Percentiles rank a stretch among this genome's conserved stretches.
Evolutionary conservation across 2,329 filamentous ascomycete species (phyloP).

Genomic region (Hyphodiscus sp.): DNA sequence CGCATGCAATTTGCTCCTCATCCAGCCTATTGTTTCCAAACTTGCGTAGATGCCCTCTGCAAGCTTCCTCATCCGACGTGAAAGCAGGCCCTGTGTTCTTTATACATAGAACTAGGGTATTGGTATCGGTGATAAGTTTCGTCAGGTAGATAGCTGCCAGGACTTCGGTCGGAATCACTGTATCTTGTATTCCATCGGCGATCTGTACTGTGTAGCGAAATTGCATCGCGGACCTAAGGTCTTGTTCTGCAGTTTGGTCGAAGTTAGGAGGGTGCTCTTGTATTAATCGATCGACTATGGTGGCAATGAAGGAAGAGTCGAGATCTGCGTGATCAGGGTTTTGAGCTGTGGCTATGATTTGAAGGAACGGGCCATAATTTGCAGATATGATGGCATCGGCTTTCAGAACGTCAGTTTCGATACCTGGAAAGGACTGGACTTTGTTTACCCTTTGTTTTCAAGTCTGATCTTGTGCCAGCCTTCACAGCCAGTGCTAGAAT

Average conservation of each 20-base stretch:
- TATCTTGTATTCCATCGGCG: constrained; percentile 44
- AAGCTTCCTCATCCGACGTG: constrained; percentile 68
- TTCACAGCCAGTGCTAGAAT: constrained; percentile 86
- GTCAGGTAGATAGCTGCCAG: constrained; percentile 64
- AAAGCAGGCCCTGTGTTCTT: constrained; percentile 69
- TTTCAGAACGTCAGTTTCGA: constrained; percentile 33
- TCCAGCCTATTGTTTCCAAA: constrained; percentile 55
- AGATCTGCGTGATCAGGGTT: constrained; percentile 61
- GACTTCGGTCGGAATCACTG: constrained; percentile 62
- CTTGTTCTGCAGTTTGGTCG: constrained; percentile 65
- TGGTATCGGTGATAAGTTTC: constrained; percentile 55
- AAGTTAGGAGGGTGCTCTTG: constrained; percentile 83
- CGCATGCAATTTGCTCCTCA: constrained; percentile 76
- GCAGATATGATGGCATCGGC: constrained; percentile 85
- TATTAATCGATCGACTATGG: constrained; percentile 79
- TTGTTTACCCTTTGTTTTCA: constrained; percentile 77
- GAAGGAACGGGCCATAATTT: constrained; percentile 70
- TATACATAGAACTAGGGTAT: constrained; percentile 58
- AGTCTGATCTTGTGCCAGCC: constrained; percentile 68
- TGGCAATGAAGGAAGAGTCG: constrained; percentile 63
- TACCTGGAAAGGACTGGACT: constrained; percentile 7
- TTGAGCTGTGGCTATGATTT: constrained; percentile 59
- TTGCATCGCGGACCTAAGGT: constrained; percentile 58
- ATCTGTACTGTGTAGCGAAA: constrained; percentile 43
- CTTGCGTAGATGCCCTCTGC: constrained; percentile 46